Conservation (phyloP, 495 filamentous ascomycete species). For the Diplogelasinospora grovesii region DNA sequence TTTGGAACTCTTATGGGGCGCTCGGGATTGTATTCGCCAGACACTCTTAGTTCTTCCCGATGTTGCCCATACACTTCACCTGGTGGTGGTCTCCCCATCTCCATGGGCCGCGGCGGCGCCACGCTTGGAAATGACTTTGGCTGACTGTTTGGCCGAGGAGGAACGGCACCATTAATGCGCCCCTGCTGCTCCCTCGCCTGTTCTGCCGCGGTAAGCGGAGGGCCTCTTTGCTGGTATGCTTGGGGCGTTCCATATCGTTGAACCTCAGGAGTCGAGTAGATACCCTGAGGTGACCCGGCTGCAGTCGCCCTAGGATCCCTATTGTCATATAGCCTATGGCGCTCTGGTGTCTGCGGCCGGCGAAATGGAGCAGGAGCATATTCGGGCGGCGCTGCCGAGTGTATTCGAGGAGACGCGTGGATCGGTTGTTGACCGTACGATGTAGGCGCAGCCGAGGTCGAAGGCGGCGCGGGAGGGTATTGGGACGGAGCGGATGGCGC, state of each 20-base stretch:
- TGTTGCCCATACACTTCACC: slow-evolving; percentile 36
- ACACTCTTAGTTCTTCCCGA: slow-evolving; percentile 30
- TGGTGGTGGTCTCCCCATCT: slow-evolving; percentile 32
- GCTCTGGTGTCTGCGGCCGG: slow-evolving; percentile 70
- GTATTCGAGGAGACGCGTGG: slow-evolving; percentile 49
- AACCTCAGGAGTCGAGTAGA: slow-evolving; percentile 46
- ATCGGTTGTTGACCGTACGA: slow-evolving; percentile 37
- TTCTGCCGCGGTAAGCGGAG: slow-evolving; percentile 33
- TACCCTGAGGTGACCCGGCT: slow-evolving; percentile 40
- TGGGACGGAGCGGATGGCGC: slow-evolving; percentile 41
- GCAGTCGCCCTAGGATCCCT: slow-evolving; percentile 39
- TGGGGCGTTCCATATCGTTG: slow-evolving; percentile 50
- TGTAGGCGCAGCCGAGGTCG: slow-evolving; percentile 41
- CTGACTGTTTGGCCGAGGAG: slow-evolving; percentile 45
- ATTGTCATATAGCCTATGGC: slow-evolving; percentile 42
- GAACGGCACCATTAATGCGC: slow-evolving; percentile 33
- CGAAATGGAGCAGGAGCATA: slow-evolving; percentile 53
- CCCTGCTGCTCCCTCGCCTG: slow-evolving; percentile 36
- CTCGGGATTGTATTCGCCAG: slow-evolving; percentile 42
- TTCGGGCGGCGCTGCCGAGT: slow-evolving; percentile 35
- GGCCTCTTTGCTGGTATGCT: slow-evolving; percentile 35
- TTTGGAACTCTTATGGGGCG: slow-evolving; percentile 35
- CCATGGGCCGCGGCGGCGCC: slow-evolving; percentile 32
- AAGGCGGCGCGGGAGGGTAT: slow-evolving; percentile 48
- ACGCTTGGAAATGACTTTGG: slow-evolving; percentile 40